phyloP scores from a whole-genome alignment of 495 filamentous ascomycete genomes.

The Corynascus novoguineensis region DNA sequence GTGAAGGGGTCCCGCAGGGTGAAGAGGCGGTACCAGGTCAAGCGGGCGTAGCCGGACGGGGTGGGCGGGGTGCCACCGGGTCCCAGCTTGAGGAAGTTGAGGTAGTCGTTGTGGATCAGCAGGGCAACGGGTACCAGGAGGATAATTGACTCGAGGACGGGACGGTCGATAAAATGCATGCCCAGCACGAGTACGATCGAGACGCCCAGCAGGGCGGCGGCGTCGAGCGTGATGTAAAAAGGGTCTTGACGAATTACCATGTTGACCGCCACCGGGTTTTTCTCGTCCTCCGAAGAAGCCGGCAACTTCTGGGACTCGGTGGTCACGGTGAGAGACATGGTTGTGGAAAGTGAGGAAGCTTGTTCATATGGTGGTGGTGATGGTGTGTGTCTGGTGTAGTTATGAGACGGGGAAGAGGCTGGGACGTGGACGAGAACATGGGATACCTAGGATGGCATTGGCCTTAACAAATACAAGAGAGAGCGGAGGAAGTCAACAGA shows the following conservation, averaged over 20 bases:
- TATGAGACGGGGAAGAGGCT: neutral
- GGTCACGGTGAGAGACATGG: conserved; percentile 28
- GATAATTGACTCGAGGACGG: conserved; percentile 44
- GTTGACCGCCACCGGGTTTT: conserved; percentile 24
- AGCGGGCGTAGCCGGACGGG: conserved; percentile 62
- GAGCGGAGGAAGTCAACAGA: too few relatives aligned
- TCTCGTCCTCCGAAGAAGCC: conserved; percentile 13
- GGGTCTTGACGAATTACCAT: conserved; percentile 46
- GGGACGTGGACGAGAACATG: neutral
- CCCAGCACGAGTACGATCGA: conserved; percentile 42
- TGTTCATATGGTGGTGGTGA: neutral
- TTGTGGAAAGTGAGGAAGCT: neutral
- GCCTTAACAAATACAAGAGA: neutral
- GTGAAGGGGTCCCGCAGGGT: conserved; percentile 54
- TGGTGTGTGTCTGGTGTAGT: neutral
- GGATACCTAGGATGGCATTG: neutral
- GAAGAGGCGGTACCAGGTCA: conserved; percentile 56
- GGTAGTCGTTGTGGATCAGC: conserved; percentile 67
- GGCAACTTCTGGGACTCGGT: conserved; percentile 20
- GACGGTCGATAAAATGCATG: conserved; percentile 44
- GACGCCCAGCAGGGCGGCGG: conserved; percentile 37
- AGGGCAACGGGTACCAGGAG: conserved; percentile 47
- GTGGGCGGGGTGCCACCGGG: conserved; percentile 77
- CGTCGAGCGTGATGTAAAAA: conserved; percentile 45
- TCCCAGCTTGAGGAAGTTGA: conserved; percentile 68